Conservation (phyloP, 495 filamentous ascomycete genomes). For the Delitschia confertaspora region DNA sequence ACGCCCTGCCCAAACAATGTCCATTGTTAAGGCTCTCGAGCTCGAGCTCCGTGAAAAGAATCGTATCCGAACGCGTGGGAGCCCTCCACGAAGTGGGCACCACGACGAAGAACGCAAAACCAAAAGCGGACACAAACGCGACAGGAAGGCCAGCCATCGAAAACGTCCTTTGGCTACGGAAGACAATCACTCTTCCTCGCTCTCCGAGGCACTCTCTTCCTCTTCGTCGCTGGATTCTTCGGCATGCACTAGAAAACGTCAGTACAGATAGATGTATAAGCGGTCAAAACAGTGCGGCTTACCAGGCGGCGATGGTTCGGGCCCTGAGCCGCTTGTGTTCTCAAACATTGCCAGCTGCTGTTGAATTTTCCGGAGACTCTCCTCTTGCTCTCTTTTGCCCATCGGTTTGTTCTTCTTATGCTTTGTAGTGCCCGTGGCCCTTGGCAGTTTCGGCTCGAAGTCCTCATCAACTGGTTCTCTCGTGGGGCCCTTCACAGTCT, state of each 20-base stretch:
- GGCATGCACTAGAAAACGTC: conserved; percentile 12
- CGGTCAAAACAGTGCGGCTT: background rate
- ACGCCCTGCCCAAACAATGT: no score
- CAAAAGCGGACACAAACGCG: no score
- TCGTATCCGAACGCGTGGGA: no score
- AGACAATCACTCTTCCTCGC: conserved; percentile 30
- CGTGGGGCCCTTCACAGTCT: conserved; percentile 39
- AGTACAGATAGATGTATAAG: no score
- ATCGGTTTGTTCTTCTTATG: conserved; percentile 99
- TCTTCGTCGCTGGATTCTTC: conserved; percentile 33
- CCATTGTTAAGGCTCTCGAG: no score
- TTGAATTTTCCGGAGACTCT: conserved; percentile 70
- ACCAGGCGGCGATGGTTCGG: conserved; percentile 29
- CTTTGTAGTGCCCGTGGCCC: conserved; percentile 47
- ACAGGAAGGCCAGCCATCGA: no score
- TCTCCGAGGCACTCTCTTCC: conserved; percentile 32
- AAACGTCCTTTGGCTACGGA: no score
- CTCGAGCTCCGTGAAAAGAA: no score
- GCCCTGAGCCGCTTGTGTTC: conserved; percentile 9
- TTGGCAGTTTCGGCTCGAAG: conserved; percentile 34
- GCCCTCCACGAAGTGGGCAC: no score
- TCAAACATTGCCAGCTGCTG: conserved; percentile 40
- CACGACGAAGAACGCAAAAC: no score
- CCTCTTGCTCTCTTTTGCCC: conserved; percentile 89
- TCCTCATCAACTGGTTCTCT: conserved; percentile 32